Evolutionary conservation across 768 basidiomycete species (phyloP).

Genomic region (Clavaria fumosa): DNA sequence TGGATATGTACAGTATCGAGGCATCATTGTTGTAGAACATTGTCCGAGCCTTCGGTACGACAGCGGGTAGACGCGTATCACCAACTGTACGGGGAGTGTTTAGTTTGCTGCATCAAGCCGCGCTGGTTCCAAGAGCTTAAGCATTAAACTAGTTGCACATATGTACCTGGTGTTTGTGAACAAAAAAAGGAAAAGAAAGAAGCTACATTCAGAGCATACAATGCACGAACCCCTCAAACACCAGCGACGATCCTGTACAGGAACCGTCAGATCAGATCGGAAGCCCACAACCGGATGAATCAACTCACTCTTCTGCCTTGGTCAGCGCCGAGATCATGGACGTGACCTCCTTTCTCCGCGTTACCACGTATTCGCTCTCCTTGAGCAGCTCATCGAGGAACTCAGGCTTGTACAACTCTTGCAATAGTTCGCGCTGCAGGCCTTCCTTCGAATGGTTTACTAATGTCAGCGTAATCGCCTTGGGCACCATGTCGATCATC

Average conservation of each 20-base stretch:
- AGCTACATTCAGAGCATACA: slow-evolving; percentile 15
- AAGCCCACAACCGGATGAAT: too few relatives aligned
- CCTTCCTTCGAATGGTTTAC: slow-evolving; percentile 91
- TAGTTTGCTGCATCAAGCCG: too few relatives aligned
- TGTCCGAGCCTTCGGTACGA: too few relatives aligned
- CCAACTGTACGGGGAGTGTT: too few relatives aligned
- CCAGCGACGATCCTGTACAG: slow-evolving; percentile 44
- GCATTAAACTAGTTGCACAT: too few relatives aligned
- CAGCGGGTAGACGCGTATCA: too few relatives aligned
- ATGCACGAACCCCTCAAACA: slow-evolving; percentile 18
- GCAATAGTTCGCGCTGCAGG: slow-evolving; percentile 83
- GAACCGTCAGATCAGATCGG: slow-evolving; percentile 1
- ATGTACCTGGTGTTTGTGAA: too few relatives aligned
- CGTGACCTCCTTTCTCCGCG: slow-evolving; percentile 84
- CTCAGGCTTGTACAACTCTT: slow-evolving; percentile 95
- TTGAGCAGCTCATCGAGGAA: slow-evolving; percentile 90
- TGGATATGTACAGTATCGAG: too few relatives aligned
- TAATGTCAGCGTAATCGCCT: slow-evolving; percentile 82
- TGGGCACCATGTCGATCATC: slow-evolving; percentile 99
- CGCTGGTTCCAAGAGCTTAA: too few relatives aligned
- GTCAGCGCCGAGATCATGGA: slow-evolving; percentile 89
- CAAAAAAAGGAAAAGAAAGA: slow-evolving; percentile 12
- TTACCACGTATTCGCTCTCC: slow-evolving; percentile 83
- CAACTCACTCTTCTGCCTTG: slow-evolving; percentile 86
- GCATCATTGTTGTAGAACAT: too few relatives aligned